These are phyloP conservation scores for Gynostemma pentaphyllum DNA, from an alignment of 306 rosid species.

Conservation along the genomic window DNA sequence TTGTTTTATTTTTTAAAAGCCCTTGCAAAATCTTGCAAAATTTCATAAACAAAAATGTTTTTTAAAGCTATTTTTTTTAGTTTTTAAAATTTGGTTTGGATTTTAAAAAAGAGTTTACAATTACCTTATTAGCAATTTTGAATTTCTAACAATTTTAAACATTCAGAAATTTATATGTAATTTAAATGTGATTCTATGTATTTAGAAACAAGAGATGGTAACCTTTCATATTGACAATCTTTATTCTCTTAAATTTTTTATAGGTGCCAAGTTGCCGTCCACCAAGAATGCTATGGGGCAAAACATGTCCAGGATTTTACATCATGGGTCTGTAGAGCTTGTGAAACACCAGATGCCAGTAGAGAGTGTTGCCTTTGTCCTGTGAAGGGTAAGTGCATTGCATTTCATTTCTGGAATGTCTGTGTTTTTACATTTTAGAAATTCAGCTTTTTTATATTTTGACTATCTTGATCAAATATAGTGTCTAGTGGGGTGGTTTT, in stretches of 20 bases:
- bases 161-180: neutral
- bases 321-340: constrained; percentile 97
- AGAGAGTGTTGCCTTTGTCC: constrained; percentile 99
- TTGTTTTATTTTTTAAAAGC: no score
- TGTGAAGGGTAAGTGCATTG: constrained; percentile 52
- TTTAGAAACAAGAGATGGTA: neutral
- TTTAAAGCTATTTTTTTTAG: no score
- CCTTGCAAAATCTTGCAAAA: no score
- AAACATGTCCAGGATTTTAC: constrained; percentile 74
- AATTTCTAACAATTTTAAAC: neutral
- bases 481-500: no score
- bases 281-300: constrained; percentile 98
- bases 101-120: no score
- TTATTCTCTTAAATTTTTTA: constrained; percentile 7
- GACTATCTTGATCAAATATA: neutral
- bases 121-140: no score
- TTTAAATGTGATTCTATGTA: neutral
- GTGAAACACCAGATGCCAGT: constrained; percentile 75
- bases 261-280: constrained; percentile 97
- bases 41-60: no score
- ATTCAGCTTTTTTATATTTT: constrained; percentile 5
- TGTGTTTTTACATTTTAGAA: constrained; percentile 2
- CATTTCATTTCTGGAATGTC: constrained; percentile 18
- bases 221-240: neutral
- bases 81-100: no score